Percentiles rank a stretch among this genome's conserved stretches.
Evolutionary conservation across 257 asterid species (phyloP).

Genomic region (Avicennia marina): DNA sequence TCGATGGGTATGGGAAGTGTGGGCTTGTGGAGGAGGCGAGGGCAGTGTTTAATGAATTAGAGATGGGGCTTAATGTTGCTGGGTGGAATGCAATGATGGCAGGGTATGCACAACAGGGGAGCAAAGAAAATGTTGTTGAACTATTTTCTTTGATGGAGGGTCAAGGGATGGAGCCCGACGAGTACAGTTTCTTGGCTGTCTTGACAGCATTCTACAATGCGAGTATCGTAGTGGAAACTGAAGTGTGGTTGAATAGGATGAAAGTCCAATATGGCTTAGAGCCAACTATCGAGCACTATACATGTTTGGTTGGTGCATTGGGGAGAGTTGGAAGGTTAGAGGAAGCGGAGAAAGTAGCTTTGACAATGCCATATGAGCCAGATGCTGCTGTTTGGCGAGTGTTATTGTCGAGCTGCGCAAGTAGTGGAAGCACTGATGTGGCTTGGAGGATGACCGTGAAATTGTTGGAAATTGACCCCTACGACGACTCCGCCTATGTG

Average conservation of each 20-base stretch:
- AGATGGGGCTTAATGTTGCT: conserved; percentile 22
- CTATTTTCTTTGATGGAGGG: conserved; percentile 47
- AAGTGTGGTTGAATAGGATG: conserved; percentile 65
- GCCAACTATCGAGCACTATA: conserved; percentile 73
- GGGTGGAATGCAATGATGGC: conserved; percentile 81
- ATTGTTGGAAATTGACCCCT: conserved; percentile 53
- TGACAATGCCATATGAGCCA: conserved; percentile 61
- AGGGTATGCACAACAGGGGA: conserved; percentile 75
- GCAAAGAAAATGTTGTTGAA: conserved; percentile 22
- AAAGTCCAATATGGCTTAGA: conserved; percentile 31
- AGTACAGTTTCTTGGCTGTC: conserved; percentile 61
- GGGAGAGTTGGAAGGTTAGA: conserved; percentile 57
- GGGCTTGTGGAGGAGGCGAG: conserved; percentile 63
- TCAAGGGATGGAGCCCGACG: conserved; percentile 45
- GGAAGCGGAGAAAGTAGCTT: conserved; percentile 64
- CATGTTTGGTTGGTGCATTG: conserved; percentile 63
- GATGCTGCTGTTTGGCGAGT: conserved; percentile 85
- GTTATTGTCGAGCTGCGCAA: conserved; percentile 40
- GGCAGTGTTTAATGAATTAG: conserved; percentile 48
- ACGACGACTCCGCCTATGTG: conserved; percentile 80
- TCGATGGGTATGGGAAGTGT: conserved; percentile 81
- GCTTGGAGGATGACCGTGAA: conserved; percentile 56
- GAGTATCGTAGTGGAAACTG: conserved; percentile 46
- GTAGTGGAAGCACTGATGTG: conserved; percentile 22
- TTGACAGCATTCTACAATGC: conserved; percentile 55